These are phyloP conservation scores for Petasospora rhodanensis DNA, from an alignment of 1,139 yeast species.

Conservation along the genomic window DNA sequence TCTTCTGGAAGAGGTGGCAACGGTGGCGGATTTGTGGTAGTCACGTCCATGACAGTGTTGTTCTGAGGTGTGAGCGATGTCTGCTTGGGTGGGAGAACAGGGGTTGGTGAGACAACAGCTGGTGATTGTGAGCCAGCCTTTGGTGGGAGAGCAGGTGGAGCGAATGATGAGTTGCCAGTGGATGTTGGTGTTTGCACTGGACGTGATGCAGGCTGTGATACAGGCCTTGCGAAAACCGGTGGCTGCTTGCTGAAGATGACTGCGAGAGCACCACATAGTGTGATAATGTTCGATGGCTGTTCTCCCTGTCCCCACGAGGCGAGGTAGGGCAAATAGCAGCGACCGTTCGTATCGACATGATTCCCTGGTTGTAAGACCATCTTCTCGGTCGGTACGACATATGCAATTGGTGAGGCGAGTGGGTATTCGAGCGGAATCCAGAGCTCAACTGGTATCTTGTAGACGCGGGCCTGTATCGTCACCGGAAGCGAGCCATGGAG, in stretches of 20 bases:
- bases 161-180: background rate
- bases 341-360: conserved; percentile 70
- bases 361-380: conserved; percentile 56
- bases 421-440: conserved; percentile 83
- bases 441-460: conserved; percentile 55
- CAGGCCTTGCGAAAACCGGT: conserved; percentile 44
- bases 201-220: conserved; percentile 4
- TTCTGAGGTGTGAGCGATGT: background rate
- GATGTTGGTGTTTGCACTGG: conserved; percentile 1
- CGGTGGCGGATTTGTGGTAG: conserved; percentile 25
- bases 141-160: conserved; percentile 5
- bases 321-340: conserved; percentile 65
- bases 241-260: conserved; percentile 43
- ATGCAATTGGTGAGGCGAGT: conserved; percentile 52
- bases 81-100: conserved; percentile 15
- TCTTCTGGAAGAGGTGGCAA: conserved; percentile 27
- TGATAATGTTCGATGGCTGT: conserved; percentile 13
- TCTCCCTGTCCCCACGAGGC: conserved; percentile 47
- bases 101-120: conserved; percentile 12
- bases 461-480: conserved; percentile 27
- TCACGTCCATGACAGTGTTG: too few relatives aligned
- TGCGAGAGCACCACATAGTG: conserved; percentile 35
- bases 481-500: conserved; percentile 54
- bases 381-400: conserved; percentile 48
- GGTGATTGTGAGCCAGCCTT: conserved; percentile 1